Evolutionary conservation across 2,329 filamentous ascomycete genomes (phyloP).

Genomic region (Neofusicoccum cordaticola): DNA sequence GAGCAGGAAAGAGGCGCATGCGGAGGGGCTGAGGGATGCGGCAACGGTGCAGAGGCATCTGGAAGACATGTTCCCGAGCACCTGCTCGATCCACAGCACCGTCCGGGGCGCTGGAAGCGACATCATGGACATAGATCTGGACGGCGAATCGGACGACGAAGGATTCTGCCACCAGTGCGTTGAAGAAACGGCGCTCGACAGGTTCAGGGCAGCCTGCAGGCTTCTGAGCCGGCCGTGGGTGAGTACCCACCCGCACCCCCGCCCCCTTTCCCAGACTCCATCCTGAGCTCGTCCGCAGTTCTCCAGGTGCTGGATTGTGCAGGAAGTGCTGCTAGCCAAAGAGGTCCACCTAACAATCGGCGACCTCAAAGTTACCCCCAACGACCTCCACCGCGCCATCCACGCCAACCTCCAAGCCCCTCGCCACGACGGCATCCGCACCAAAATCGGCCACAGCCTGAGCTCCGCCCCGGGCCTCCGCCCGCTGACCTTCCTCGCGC

Average conservation of each 20-base stretch:
- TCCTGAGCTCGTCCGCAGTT: neutral
- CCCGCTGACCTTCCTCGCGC: neutral
- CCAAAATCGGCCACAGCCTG: too few species aligned
- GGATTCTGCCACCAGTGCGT: neutral
- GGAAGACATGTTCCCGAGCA: neutral
- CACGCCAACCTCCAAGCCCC: neutral
- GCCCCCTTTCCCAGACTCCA: too few species aligned
- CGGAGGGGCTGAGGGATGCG: neutral
- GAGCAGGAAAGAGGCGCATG: neutral
- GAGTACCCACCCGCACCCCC: neutral
- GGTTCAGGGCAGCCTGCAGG: neutral
- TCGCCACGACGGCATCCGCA: neutral
- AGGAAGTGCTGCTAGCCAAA: conserved; percentile 10
- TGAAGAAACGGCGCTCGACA: neutral
- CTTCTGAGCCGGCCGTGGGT: conserved; percentile 2
- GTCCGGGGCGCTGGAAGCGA: neutral
- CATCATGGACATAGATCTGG: neutral
- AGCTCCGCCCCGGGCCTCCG: neutral
- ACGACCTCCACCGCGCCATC: neutral
- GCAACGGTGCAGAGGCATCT: neutral
- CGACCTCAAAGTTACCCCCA: neutral
- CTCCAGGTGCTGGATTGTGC: conserved; percentile 6
- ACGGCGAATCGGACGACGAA: neutral
- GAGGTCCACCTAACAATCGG: conserved; percentile 1
- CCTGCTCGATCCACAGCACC: neutral